Conservation (phyloP, 2,329 filamentous ascomycete genomes). For the Penicillium brevicompactum region DNA sequence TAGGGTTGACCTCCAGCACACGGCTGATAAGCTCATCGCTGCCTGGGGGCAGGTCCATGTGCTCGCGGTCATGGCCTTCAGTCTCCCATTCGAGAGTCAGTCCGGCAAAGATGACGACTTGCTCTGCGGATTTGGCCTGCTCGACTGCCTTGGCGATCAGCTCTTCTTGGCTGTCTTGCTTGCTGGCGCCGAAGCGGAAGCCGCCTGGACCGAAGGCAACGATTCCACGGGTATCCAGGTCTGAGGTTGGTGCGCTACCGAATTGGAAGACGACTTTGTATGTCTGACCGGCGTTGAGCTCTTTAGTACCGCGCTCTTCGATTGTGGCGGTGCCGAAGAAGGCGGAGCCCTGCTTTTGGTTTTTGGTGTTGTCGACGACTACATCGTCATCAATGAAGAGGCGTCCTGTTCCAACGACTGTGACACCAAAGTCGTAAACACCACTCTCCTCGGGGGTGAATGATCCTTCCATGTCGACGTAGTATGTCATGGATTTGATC, state of each 20-base stretch:
- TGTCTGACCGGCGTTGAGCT: conserved; percentile 60
- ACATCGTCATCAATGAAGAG: conserved; percentile 64
- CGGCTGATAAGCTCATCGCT: conserved; percentile 63
- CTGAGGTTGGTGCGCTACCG: conserved; percentile 60
- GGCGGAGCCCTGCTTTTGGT: conserved; percentile 63
- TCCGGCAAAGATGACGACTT: conserved; percentile 76
- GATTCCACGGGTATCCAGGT: conserved; percentile 52
- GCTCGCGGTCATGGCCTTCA: conserved; percentile 65
- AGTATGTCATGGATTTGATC: conserved; percentile 57
- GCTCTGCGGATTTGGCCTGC: conserved; percentile 69
- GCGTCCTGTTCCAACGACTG: conserved; percentile 67
- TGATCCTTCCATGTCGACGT: conserved; percentile 62
- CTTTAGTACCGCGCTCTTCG: conserved; percentile 62
- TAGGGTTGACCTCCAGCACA: conserved; percentile 67
- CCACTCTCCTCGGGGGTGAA: conserved; percentile 63
- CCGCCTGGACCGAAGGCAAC: conserved; percentile 61
- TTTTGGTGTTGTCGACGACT: conserved; percentile 67
- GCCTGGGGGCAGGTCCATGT: conserved; percentile 59
- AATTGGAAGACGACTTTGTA: conserved; percentile 65
- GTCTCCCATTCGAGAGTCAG: conserved; percentile 82
- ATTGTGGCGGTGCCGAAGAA: conserved; percentile 68
- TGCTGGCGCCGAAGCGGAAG: conserved; percentile 64
- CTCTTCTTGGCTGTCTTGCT: conserved; percentile 58
- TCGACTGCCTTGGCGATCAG: conserved; percentile 68
- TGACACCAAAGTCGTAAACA: conserved; percentile 66